Base-by-base conservation (phyloP, 768 basidiomycete genomes). In the Pisolithus albus region DNA sequence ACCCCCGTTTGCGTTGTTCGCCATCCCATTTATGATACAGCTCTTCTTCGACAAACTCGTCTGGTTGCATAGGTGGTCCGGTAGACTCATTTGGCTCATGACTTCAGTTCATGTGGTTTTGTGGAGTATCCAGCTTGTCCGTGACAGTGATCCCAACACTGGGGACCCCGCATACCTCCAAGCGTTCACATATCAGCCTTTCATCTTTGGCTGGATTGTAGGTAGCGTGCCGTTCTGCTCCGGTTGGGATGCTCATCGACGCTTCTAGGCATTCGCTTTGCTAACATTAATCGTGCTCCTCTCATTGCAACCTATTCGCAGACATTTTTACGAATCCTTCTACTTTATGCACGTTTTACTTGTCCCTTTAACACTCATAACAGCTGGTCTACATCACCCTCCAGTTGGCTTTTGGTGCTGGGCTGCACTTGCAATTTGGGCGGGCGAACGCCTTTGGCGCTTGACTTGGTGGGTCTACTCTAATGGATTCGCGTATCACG, bases 31-130 rank as follows among this genome's bases (percentile, higher is more conserved):
- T 55, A 70, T 80, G 52, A 76, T 77, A 38, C 81, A 86, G 50
- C 57, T 88, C n/a, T 77, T 81, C 58, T 85, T 84, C 59, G 88
- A 91, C 72, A 87, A 87, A 62, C 77, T 89, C 9, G 75, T 80
- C 5, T 75, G 80, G 67, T 69, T 88, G 7, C 88, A 90, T 64
- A 77, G 79, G 24, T 86, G 86, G 82, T 69, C 78, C 4, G 88
- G 83, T 2, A 72, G 86, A 48, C 67, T 89, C 40, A 75, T 88
- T 19, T 91, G 84, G 81, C 62, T 81, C 44, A 63, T 86, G 49
- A 76, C 78, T 7, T 64, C 76, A 3, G 56, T 80, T 3, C 88
- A 91, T 63, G 80, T 83, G 30, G 71, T 67, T 2, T 67, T 84
- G 1, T 91, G 88, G 88, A 81, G 79, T 51, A 74, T 84, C 6